Base-by-base conservation (phyloP, 495 filamentous ascomycete genomes). In the Penicillium bovifimosum region DNA sequence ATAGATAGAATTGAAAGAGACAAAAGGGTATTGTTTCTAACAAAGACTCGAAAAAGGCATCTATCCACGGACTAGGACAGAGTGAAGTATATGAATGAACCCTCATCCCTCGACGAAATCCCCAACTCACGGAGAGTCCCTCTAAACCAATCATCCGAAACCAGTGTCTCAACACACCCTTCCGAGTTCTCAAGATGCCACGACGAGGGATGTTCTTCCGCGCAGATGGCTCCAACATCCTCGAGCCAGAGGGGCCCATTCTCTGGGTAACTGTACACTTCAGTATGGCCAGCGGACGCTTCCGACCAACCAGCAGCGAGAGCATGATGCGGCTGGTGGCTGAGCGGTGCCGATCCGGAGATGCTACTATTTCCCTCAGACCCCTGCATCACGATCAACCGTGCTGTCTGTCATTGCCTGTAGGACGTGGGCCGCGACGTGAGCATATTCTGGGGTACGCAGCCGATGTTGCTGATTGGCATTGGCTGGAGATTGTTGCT, bases 191-290 rank as follows among this genome's bases (percentile, higher is more conserved):
- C n/a, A 47, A 26, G 6, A 47, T 47, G 44, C 6, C 20, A 3
- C 28, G 17, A 32, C 17, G 6, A 47, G 32, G 44, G 35, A 47
- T 47, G 44, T 47, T 47, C 4, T 16, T 10, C 14, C 46, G 33
- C 13, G 18, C n/a, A 16, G 33, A 48, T n/a, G 46, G 46, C 34
- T 11, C 33, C 13, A 26, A 26, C 34, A 39, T 48, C n/a, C 2
- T 18, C 11, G 46, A 48, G 33, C n/a, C 9, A 5, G 13, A 27
- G 33, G 7, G 16, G 16, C 18, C 9, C n/a, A 24, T 48, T 5
- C 20, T 38, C 33, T 48, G 46, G 46, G 46, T 39, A 5, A 48
- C 33, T 3, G 46, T 48, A 11, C 33, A 48, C 24, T 48, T 48
- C 32, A 16, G n/a, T 9, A 11, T 7, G 17, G 29, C 38, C 13